phyloP scores from a whole-genome alignment of 2,329 filamentous ascomycete genomes.

The Xylariomycetidae sp. region DNA sequence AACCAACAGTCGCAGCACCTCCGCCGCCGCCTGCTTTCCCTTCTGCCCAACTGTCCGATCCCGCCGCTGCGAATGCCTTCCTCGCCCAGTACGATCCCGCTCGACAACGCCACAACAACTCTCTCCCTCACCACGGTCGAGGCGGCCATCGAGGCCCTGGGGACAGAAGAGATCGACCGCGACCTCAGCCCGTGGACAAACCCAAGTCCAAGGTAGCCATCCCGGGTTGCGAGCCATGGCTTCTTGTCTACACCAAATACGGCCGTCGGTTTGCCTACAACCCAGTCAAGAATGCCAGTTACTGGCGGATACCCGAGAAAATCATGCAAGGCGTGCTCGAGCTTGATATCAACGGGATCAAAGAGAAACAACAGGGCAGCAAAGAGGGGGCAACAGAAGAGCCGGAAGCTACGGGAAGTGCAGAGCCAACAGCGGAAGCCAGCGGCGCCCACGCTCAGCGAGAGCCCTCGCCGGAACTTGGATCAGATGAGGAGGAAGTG shows the following conservation, averaged over 20 bases:
- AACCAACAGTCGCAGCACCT: constrained; percentile 10
- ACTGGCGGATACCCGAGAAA: constrained; percentile 90
- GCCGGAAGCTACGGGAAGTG: constrained; percentile 14
- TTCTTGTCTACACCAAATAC: constrained; percentile 88
- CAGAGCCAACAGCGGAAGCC: too few relatives aligned
- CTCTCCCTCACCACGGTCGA: constrained; percentile 29
- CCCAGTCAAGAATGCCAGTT: constrained; percentile 75
- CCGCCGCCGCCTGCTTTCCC: constrained; percentile 8
- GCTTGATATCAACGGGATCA: constrained; percentile 66
- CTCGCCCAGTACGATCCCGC: constrained; percentile 46
- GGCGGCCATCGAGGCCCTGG: constrained; percentile 41
- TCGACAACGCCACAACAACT: constrained; percentile 31
- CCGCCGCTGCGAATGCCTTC: constrained; percentile 54
- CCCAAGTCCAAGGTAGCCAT: constrained; percentile 76
- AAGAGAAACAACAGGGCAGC: constrained; percentile 42
- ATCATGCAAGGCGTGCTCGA: constrained; percentile 71
- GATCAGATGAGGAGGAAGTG: constrained; percentile 71
- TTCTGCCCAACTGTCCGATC: constrained; percentile 39
- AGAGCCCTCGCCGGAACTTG: constrained; percentile 43
- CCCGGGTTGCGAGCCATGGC: constrained; percentile 78
- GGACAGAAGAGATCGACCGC: constrained; percentile 52
- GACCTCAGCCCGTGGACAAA: constrained; percentile 67
- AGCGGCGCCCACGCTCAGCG: constrained; percentile 38
- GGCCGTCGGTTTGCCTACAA: constrained; percentile 90
- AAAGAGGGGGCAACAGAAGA: constrained; percentile 8